Evolutionary conservation across 2,329 filamentous ascomycete species (phyloP).

Genomic region (Thermothelomyces thermophilus): DNA sequence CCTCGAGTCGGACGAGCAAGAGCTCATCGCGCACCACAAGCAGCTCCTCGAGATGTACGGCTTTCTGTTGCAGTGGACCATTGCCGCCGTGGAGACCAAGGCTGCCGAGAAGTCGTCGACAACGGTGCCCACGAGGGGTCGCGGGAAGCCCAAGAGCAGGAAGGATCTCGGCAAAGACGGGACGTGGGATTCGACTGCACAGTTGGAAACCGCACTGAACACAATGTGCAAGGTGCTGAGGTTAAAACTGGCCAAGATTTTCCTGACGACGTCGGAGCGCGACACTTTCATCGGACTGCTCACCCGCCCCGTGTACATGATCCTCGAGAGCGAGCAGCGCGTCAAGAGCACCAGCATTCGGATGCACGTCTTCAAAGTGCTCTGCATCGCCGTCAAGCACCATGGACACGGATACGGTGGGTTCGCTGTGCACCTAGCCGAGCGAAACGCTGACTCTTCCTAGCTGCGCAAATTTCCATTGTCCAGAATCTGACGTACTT

Average conservation of each 20-base stretch:
- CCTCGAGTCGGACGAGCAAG: slow-evolving; percentile 86
- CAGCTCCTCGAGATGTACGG: slow-evolving; percentile 87
- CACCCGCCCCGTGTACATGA: slow-evolving; percentile 85
- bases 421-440: slow-evolving; percentile 22
- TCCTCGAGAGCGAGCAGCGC: slow-evolving; percentile 88
- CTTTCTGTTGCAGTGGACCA: slow-evolving; percentile 90
- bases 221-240: slow-evolving; percentile 95
- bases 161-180: slow-evolving; percentile 71
- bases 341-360: slow-evolving; percentile 83
- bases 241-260: slow-evolving; percentile 85
- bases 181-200: slow-evolving; percentile 80
- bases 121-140: slow-evolving; percentile 61
- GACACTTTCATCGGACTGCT: slow-evolving; percentile 92
- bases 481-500: slow-evolving; percentile 98
- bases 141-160: slow-evolving; percentile 66
- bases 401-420: slow-evolving; percentile 93
- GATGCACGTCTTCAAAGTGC: slow-evolving; percentile 95
- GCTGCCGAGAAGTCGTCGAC: slow-evolving; percentile 80
- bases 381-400: slow-evolving; percentile 95
- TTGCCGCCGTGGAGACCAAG: slow-evolving; percentile 89
- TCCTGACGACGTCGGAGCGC: slow-evolving; percentile 90
- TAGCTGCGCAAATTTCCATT: slow-evolving; percentile 93
- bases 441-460: slow-evolving; percentile 24
- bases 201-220: slow-evolving; percentile 83
- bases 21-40: slow-evolving; percentile 79